Evolutionary conservation across 2,329 filamentous ascomycete genomes (phyloP), one percentile per base, ranked within the genome.

Genomic region (Salinomyces thailandicus): DNA sequence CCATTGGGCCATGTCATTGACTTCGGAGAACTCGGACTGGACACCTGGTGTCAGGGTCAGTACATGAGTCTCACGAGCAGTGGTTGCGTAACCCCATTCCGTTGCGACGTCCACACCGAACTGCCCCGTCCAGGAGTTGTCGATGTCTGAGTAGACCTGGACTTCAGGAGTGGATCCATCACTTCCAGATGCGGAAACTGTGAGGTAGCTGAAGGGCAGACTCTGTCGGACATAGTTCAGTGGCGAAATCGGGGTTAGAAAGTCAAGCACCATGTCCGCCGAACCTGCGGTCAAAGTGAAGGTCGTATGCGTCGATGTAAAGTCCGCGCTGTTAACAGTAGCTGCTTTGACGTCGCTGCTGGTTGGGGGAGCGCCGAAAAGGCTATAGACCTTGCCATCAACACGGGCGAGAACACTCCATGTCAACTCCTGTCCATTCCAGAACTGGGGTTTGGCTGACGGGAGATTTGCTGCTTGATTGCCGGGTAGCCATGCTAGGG

Each of bases 131-230:
- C 59, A 62, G 1, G 49, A 50, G 6, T 53, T 45, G 39, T 60
- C 57, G 16, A 61, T 53, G 16, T 50, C 57, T 17, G 45, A 51
- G 32, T 57, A 51, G 15, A 62, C 42, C 34, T 60, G 48, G 8
- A 61, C 43, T 1, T 39, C 35, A 5, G 30, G 31, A 9, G 18
- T 38, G 5, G 18, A 8, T 4, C 31, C 29, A 6, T 37, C 38
- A 7, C 35, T 13, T 9, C 17, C 8, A 5, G 16, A 27, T 13
- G 44, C 47, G 18, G 42, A 43, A n/a, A 55, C 47, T 1, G 50
- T 55, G 31, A 60, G 39, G 35, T 60, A 57, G 26, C 48, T 54
- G 17, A 57, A 60, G 17, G 57, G 58, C n/a, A 61, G 42, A 7
- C 53, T 58, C 38, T 61, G 57, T 8, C 54, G 45, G 11, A 51